Conservation (phyloP, 176 grass and related monocot species). For the Carex littledalei region DNA sequence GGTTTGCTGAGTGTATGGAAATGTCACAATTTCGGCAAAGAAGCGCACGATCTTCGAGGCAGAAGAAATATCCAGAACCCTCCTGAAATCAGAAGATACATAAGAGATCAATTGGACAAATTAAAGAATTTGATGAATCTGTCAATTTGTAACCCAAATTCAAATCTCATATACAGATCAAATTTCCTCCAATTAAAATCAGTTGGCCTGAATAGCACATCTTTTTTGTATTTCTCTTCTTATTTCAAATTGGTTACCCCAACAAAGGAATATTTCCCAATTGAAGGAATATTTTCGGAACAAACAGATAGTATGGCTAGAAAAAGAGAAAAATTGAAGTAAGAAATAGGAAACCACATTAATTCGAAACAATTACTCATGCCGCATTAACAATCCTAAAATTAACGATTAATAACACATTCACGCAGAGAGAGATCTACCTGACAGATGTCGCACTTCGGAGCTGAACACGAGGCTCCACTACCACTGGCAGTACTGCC, state of each 20-base stretch:
- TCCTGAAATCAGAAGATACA: constrained; percentile 39
- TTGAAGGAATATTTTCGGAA: not conserved
- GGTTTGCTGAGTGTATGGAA: constrained; percentile 71
- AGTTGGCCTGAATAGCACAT: not conserved
- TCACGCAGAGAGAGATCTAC: constrained; percentile 4
- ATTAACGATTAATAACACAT: not conserved
- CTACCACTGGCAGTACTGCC: not conserved
- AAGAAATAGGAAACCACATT: not conserved
- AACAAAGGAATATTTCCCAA: not conserved
- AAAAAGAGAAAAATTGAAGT: not conserved
- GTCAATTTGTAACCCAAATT: not conserved
- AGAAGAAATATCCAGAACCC: constrained; percentile 86
- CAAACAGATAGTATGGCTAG: not conserved
- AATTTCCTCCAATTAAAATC: not conserved
- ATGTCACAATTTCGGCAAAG: constrained; percentile 82
- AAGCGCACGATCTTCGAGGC: constrained; percentile 82
- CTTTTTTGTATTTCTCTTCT: not conserved
- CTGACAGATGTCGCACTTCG: constrained; percentile 95
- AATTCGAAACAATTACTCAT: not conserved
- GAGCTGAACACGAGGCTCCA: constrained; percentile 22
- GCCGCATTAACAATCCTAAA: not conserved
- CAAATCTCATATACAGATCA: not conserved
- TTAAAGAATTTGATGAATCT: not conserved
- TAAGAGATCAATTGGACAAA: not conserved
- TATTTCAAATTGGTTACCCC: not conserved